Base-by-base conservation (phyloP, 164 flowering plant species). In the Dillenia turbinata region DNA sequence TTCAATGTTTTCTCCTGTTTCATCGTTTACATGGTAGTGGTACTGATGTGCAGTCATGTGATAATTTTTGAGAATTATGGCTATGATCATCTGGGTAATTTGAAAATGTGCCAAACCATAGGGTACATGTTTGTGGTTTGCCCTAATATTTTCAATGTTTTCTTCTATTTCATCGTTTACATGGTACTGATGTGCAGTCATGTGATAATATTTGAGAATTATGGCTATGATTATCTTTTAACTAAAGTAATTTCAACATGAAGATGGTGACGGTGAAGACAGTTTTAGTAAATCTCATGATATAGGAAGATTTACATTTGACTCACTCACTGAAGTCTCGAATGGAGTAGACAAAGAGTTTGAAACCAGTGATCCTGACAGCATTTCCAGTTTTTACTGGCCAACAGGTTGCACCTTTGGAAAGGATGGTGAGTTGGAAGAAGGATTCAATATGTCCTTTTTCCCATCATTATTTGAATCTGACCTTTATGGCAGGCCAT, bases 201-300 rank as follows among this genome's bases (percentile, higher is more conserved):
- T 26, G 33, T 26, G 33, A 5, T 19, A 52, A 17, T 11, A 44
- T 22, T 43, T 13, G 40, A 50, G 16, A 17, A 61, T 12, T 11
- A 16, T n/a, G 40, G 33, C 15, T 49, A 2, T 47, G 54, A 33
- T 26, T 3, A 33, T 58, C 33, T 43, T 22, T 40, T 67, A 12
- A 16, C 67, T 52, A 59, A 59, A 52, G 2, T 26, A 44, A 11
- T 64, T 67, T 14, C 57, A 24, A 45, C 48, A 48, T 67, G 53
- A 69, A 69, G 70, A 49, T 44, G 66, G 44, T 63, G 73, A 61
- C 69, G 71, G 61, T 68, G 68, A 66, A 11, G 61, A 53, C 48
- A 50, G 49, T 58, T 70, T 57, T 49, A 8, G 26, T 40, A 75
- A 52, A 60, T 63, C 59, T 53, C 70, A 63, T 49, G 59, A 49